These are phyloP conservation scores for Backusella luteola DNA, from an alignment of 192 early-diverging fungal species.

Conservation along the genomic window DNA sequence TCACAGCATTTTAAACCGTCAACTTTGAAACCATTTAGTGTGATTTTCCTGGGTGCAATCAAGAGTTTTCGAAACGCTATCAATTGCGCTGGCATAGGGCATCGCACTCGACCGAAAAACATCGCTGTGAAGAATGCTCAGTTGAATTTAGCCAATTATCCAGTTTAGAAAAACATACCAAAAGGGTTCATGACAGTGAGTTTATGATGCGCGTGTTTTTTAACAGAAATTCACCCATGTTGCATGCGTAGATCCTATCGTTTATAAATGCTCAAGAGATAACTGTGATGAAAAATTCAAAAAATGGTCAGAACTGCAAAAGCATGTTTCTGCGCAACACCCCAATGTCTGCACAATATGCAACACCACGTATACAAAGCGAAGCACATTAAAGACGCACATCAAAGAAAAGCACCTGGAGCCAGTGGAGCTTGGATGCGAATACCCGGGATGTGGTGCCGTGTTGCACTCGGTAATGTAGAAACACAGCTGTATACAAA, in stretches of 20 bases:
- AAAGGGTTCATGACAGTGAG: conserved; percentile 13
- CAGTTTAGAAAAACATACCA: neutral
- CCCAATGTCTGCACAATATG: neutral
- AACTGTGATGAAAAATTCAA: neutral
- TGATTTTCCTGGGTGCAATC: conserved; percentile 5
- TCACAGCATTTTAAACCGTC: neutral
- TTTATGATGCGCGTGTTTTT: neutral
- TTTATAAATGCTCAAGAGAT: neutral
- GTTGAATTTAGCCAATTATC: neutral
- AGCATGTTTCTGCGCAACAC: neutral
- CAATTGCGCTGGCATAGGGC: conserved; percentile 16
- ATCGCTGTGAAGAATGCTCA: neutral
- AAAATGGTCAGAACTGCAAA: conserved; percentile 1
- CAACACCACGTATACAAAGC: neutral
- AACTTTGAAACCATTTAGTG: neutral
- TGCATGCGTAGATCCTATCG: neutral
- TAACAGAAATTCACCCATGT: too few species aligned
- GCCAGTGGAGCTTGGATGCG: neutral
- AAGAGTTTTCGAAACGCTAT: neutral
- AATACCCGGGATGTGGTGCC: neutral
- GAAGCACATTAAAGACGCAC: neutral
- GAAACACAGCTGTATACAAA: neutral
- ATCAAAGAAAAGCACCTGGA: neutral
- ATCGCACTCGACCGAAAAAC: neutral
- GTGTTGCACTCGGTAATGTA: conserved; percentile 6